Evolutionary conservation across 371 early-diverging fungal genomes (phyloP).

Genomic region (Circinella umbellata): DNA sequence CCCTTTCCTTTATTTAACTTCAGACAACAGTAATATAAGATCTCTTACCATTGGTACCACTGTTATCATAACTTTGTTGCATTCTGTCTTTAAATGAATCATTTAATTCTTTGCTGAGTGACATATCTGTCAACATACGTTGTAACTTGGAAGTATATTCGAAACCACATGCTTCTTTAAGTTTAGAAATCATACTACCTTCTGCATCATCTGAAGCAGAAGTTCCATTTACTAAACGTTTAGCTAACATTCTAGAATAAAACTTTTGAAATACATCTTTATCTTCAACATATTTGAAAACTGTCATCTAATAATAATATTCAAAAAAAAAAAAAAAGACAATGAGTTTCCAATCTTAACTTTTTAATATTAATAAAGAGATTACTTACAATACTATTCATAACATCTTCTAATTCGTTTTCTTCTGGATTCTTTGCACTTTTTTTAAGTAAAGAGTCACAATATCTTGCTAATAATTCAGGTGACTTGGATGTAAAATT

Average conservation of each 20-base stretch:
- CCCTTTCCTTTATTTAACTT: neutral
- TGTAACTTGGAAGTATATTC: slow-evolving; percentile 91
- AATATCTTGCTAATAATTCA: slow-evolving; percentile 85
- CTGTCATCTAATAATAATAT: slow-evolving; percentile 57
- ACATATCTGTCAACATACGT: slow-evolving; percentile 90
- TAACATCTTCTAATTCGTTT: slow-evolving; percentile 82
- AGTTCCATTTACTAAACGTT: slow-evolving; percentile 75
- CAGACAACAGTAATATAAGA: neutral
- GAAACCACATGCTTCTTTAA: slow-evolving; percentile 81
- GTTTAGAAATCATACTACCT: slow-evolving; percentile 69
- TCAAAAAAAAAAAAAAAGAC: neutral
- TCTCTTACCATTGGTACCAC: slow-evolving; percentile 42
- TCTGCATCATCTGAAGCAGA: slow-evolving; percentile 82
- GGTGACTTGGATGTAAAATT: slow-evolving; percentile 73
- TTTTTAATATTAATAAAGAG: neutral
- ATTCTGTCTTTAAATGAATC: slow-evolving; percentile 62
- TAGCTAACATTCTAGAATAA: slow-evolving; percentile 79
- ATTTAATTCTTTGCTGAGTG: slow-evolving; percentile 76
- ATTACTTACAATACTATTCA: slow-evolving; percentile 79
- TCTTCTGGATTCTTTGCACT: slow-evolving; percentile 84
- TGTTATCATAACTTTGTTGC: slow-evolving; percentile 45
- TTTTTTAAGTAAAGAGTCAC: slow-evolving; percentile 86
- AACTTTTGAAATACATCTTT: slow-evolving; percentile 91
- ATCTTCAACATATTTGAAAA: slow-evolving; percentile 88
- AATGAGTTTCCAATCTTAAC: neutral